Conservation (phyloP, 2,329 filamentous ascomycete genomes). For the Aspergillus fumigatiaffinis region DNA sequence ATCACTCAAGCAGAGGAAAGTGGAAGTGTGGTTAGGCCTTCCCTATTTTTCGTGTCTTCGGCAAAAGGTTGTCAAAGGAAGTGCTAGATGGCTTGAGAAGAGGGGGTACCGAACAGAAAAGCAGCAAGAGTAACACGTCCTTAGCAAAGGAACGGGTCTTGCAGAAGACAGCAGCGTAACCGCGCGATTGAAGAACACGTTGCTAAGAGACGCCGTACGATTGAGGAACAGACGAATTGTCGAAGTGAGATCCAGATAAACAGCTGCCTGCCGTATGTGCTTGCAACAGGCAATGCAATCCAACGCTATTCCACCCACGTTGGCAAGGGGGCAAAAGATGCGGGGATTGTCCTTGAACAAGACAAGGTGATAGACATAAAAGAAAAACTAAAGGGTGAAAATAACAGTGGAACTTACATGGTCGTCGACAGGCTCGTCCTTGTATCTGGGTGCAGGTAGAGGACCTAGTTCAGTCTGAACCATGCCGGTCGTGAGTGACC, state of each 20-base stretch:
- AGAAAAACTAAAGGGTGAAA: slow-evolving; percentile 13
- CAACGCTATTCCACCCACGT: background rate
- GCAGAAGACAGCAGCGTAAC: background rate
- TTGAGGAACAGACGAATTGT: background rate
- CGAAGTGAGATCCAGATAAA: background rate
- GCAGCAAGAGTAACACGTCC: background rate
- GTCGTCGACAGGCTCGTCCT: slow-evolving; percentile 46
- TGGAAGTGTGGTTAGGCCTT: background rate
- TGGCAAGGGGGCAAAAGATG: background rate
- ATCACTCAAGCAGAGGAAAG: background rate
- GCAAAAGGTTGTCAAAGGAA: background rate
- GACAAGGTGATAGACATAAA: slow-evolving; percentile 8
- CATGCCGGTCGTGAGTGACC: slow-evolving; percentile 41
- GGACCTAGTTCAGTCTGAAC: slow-evolving; percentile 41
- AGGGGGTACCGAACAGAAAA: background rate
- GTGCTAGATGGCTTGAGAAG: background rate
- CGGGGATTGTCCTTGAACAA: background rate
- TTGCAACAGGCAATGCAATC: background rate
- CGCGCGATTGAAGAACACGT: background rate
- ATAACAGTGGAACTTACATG: slow-evolving; percentile 37
- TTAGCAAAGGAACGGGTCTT: background rate
- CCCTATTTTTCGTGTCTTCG: background rate
- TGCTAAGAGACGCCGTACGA: background rate
- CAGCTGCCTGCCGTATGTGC: background rate
- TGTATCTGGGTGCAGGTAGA: slow-evolving; percentile 40